phyloP scores from a whole-genome alignment of 176 grass and related monocot species.

The Lolium perenne region DNA sequence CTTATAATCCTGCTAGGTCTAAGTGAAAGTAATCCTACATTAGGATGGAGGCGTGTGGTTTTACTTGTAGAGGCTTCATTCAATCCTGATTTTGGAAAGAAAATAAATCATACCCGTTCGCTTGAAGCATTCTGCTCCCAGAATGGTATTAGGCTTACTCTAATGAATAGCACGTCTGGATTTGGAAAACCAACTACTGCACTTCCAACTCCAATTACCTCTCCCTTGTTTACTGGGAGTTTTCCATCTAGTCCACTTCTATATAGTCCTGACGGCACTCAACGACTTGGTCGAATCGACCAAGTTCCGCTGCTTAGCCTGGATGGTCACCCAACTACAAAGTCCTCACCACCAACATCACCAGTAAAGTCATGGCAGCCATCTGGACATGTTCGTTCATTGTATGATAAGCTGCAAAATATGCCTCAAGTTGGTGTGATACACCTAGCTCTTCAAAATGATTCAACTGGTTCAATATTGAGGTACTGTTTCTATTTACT shows the following conservation, averaged over 20 bases:
- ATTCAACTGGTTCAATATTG: conserved; percentile 88
- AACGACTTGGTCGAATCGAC: conserved; percentile 73
- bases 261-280: conserved; percentile 92
- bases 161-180: conserved; percentile 72
- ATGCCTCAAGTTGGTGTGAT: conserved; percentile 96
- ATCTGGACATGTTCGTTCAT: conserved; percentile 66
- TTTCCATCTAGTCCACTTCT: conserved; percentile 98
- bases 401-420: conserved; percentile 93
- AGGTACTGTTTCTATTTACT: conserved; percentile 59
- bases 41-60: conserved; percentile 95
- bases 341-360: conserved; percentile 73
- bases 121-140: conserved; percentile 86
- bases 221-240: conserved; percentile 97
- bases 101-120: conserved; percentile 70
- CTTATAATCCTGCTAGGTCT: conserved; percentile 53
- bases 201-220: conserved; percentile 78
- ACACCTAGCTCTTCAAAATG: conserved; percentile 96
- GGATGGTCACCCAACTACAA: conserved; percentile 73
- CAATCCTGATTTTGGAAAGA: conserved; percentile 77
- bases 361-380: conserved; percentile 74
- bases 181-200: conserved; percentile 71
- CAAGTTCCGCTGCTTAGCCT: conserved; percentile 88
- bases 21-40: conserved; percentile 72
- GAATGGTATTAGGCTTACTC: conserved; percentile 79
- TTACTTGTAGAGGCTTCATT: conserved; percentile 90